These are phyloP conservation scores for Fonsecaea pedrosoi DNA, from an alignment of 2,329 filamentous ascomycete genomes.

Conservation along the genomic window DNA sequence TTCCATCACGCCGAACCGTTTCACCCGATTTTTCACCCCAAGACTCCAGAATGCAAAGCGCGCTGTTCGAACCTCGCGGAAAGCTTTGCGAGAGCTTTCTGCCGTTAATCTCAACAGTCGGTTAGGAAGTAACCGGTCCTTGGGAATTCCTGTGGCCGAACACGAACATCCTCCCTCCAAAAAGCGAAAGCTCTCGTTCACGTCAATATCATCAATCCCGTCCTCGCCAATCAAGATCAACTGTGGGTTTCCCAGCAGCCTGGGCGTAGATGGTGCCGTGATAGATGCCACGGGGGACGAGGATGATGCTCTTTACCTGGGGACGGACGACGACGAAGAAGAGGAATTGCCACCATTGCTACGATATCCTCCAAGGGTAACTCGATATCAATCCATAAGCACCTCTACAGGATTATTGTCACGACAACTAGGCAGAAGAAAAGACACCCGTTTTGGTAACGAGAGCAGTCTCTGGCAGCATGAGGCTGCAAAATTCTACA, in stretches of 20 bases:
- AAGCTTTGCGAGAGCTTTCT: slow-evolving; percentile 53
- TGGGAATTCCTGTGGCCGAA: slow-evolving; percentile 5
- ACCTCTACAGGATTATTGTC: slow-evolving; percentile 31
- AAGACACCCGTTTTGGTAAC: slow-evolving; percentile 22
- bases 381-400: slow-evolving; percentile 30
- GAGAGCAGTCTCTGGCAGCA: slow-evolving; percentile 57
- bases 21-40: slow-evolving; percentile 59
- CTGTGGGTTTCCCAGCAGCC: slow-evolving; percentile 32
- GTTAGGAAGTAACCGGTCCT: neutral
- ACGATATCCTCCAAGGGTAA: slow-evolving; percentile 26
- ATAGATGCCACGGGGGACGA: slow-evolving; percentile 14
- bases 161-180: slow-evolving; percentile 42
- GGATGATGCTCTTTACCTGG: slow-evolving; percentile 5
- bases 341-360: slow-evolving; percentile 4
- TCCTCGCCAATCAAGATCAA: slow-evolving; percentile 48
- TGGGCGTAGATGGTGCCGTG: slow-evolving; percentile 9
- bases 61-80: slow-evolving; percentile 50
- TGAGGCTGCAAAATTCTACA: slow-evolving; percentile 67
- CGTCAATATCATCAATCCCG: slow-evolving; percentile 54
- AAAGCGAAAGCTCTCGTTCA: slow-evolving; percentile 56
- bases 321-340: slow-evolving; percentile 31
- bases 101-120: slow-evolving; percentile 38
- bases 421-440: slow-evolving; percentile 30
- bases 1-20: slow-evolving; percentile 59
- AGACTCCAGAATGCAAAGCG: slow-evolving; percentile 46